These are phyloP conservation scores for Annona cherimola DNA, from an alignment of 164 flowering plant genomes.

Conservation along the genomic window DNA sequence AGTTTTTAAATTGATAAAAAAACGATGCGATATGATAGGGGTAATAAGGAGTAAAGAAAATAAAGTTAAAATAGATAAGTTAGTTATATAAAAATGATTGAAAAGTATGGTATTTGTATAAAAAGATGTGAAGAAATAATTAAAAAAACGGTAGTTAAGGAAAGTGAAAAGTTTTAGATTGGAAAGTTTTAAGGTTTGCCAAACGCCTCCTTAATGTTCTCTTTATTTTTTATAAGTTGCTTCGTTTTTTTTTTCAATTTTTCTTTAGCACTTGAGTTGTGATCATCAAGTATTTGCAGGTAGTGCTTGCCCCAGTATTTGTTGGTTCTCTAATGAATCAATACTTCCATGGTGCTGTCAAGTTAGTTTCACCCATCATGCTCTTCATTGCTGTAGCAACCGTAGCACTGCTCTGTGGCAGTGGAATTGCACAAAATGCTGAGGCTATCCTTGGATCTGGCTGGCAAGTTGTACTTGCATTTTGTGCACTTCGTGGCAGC, in stretches of 20 bases:
- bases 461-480: constrained; percentile 61
- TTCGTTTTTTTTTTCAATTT: neutral
- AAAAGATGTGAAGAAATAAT: too few relatives aligned
- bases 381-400: constrained; percentile 74
- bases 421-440: constrained; percentile 79
- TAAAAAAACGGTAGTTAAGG: too few relatives aligned
- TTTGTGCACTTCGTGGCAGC: constrained; percentile 60
- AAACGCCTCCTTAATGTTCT: neutral
- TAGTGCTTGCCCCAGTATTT: constrained; percentile 82
- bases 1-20: too few relatives aligned
- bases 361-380: constrained; percentile 73
- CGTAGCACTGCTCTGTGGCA: constrained; percentile 77
- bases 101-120: too few relatives aligned
- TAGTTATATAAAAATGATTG: too few relatives aligned
- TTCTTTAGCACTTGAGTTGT: neutral
- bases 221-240: neutral
- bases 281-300: constrained; percentile 30
- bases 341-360: constrained; percentile 61
- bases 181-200: too few relatives aligned
- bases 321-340: constrained; percentile 80
- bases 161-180: too few relatives aligned
- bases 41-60: too few relatives aligned
- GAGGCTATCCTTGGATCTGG: constrained; percentile 76
- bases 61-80: too few relatives aligned
- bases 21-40: too few relatives aligned